Conservation (phyloP, 345 rosid genomes). For the Streptanthus diversifolius region DNA sequence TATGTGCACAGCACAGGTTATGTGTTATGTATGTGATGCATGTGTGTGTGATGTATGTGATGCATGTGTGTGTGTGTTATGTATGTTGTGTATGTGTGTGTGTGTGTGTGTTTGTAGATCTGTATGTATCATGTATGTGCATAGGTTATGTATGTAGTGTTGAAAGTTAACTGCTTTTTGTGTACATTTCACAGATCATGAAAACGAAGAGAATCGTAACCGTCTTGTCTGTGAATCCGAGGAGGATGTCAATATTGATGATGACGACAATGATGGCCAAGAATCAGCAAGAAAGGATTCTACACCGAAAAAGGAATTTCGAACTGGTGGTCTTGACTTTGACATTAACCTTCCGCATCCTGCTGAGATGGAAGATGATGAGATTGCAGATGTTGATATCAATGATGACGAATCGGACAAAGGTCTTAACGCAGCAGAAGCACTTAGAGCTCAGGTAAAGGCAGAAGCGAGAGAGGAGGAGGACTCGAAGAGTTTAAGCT, state of each 20-base stretch:
- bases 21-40: too few relatives aligned
- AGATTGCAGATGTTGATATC: slow-evolving; percentile 70
- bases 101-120: too few relatives aligned
- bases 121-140: background rate
- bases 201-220: slow-evolving; percentile 33
- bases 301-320: slow-evolving; percentile 33
- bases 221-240: slow-evolving; percentile 40
- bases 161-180: background rate
- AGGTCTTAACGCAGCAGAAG: slow-evolving; percentile 80
- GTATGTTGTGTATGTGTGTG: background rate
- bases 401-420: slow-evolving; percentile 54
- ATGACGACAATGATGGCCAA: slow-evolving; percentile 30
- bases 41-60: too few relatives aligned
- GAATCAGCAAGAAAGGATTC: slow-evolving; percentile 21
- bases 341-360: slow-evolving; percentile 61
- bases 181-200: slow-evolving; percentile 31
- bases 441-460: slow-evolving; percentile 73
- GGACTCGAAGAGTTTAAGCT: slow-evolving; percentile 43
- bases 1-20: background rate
- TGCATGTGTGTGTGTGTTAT: too few relatives aligned
- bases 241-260: slow-evolving; percentile 45
- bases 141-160: background rate
- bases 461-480: slow-evolving; percentile 43
- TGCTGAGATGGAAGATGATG: slow-evolving; percentile 54
- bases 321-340: slow-evolving; percentile 43